phyloP scores from a whole-genome alignment of 1,284 basidiomycete genomes.

The Rhizopogon hawkerae region DNA sequence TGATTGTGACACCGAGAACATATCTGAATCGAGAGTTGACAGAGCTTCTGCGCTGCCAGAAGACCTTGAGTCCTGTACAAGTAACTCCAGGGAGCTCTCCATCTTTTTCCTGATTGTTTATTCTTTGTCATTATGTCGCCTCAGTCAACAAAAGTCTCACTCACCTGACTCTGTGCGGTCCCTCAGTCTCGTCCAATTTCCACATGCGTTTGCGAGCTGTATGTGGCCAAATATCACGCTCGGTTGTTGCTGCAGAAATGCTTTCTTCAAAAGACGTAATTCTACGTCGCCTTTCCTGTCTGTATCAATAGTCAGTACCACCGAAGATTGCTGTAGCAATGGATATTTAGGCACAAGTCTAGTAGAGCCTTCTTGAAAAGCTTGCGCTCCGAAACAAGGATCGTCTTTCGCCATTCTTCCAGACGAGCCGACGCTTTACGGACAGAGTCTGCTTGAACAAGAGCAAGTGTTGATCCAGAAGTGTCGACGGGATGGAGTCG shows the following conservation, averaged over 20 bases:
- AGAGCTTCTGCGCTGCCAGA: neutral
- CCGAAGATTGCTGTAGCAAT: neutral
- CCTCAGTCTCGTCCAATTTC: constrained; percentile 83
- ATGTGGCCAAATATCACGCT: constrained; percentile 75
- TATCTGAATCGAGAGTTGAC: neutral
- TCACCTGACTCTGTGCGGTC: constrained; percentile 75
- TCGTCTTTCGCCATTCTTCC: constrained; percentile 62
- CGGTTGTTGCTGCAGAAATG: constrained; percentile 49
- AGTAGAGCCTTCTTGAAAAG: constrained; percentile 58
- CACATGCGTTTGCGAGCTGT: constrained; percentile 45
- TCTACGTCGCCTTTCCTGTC: constrained; percentile 64
- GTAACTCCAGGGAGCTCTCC: neutral
- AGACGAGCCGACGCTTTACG: constrained; percentile 54
- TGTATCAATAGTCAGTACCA: constrained; percentile 23
- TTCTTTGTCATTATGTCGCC: constrained; percentile 21
- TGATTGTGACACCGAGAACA: neutral
- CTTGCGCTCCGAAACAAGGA: constrained; percentile 59
- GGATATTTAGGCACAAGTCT: constrained; percentile 47
- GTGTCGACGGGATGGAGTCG: neutral
- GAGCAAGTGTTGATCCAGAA: constrained; percentile 14
- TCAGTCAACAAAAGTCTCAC: constrained; percentile 7
- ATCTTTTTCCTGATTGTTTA: constrained; percentile 46
- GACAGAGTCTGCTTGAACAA: constrained; percentile 42
- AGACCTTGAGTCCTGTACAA: neutral
- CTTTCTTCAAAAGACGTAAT: constrained; percentile 54